Base-by-base conservation (phyloP, 768 basidiomycete species). In the Vararia minispora region DNA sequence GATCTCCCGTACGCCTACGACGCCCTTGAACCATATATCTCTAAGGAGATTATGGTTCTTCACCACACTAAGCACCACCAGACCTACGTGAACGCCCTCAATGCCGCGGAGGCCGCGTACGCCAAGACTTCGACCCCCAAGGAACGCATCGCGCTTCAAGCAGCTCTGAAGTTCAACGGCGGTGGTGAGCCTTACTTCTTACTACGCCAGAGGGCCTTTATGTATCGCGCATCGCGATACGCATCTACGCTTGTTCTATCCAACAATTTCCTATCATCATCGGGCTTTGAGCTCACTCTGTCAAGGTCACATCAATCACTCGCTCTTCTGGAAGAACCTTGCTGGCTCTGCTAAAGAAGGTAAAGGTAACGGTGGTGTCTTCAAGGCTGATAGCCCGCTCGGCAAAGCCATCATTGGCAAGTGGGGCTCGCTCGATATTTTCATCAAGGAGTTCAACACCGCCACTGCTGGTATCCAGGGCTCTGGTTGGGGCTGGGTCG, bases 61-160 rank as follows among this genome's bases (percentile, higher is more conserved):
- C 91, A 97, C 63, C 91, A 97, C 68, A 76, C 69, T 46, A 92
- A 91, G 69, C 91, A 97, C 57, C 91, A 97, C 56, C 88, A 91
- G 68, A 81, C 88, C 38, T 95, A 95, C 52, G 87, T 94, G 39
- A 92, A 76, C 52, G 83, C 80, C 2, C 74, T 97, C 58, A 97
- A 94, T 63, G 77, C 84, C 24, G 91, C 90, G 13, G 90, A 94
- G 63, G 65, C 70, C 44, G 68, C 72, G 0, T 87, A 90, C 56
- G 68, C 75, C 33, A 74, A 74, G 49, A 65, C 82, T 0, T 48
- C 61, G 3, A 71, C 77, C 34, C 72, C 85, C 52, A 87, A 81
- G 62, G 78, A 82, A 56, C 74, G 78, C 47, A 90, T 95, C 52
- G 79, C 76, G 17, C 80, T 95, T 41, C 88, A 91, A 60, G 76